Percentiles rank a stretch among this genome's conserved stretches.
phyloP scores from a whole-genome alignment of 257 asterid genomes.

The Eustoma russellianum region DNA sequence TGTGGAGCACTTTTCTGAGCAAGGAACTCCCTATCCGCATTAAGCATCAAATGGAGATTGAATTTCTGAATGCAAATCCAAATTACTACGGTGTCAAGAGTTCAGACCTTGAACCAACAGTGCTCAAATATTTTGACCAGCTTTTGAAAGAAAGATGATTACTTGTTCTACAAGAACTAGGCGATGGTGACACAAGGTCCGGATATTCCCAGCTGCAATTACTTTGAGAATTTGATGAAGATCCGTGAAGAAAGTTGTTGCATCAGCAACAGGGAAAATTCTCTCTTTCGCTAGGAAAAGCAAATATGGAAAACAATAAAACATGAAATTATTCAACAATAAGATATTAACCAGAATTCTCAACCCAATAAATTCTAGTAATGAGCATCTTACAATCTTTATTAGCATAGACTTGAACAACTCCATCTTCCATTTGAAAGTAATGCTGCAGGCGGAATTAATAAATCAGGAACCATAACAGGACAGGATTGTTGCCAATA shows the following conservation, averaged over 20 bases:
- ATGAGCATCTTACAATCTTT: conserved; percentile 52
- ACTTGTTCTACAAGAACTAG: conserved; percentile 94
- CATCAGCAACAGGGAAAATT: conserved; percentile 87
- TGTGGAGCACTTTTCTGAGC: conserved; percentile 99
- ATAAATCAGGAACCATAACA: conserved; percentile 14
- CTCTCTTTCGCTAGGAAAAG: conserved; percentile 59
- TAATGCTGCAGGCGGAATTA: conserved; percentile 55
- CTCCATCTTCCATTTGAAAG: conserved; percentile 98
- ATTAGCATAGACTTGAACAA: conserved; percentile 79
- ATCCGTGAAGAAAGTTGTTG: conserved; percentile 90
- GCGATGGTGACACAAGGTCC: conserved; percentile 91
- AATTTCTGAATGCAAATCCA: conserved; percentile 54
- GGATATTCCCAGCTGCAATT: conserved; percentile 86
- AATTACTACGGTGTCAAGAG: conserved; percentile 3
- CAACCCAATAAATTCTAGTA: background rate
- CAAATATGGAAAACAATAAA: conserved; percentile 9
- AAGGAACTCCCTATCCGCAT: conserved; percentile 94
- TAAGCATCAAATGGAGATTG: conserved; percentile 98
- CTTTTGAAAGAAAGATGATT: conserved; percentile 9
- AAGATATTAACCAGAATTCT: background rate
- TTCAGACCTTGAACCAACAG: conserved; percentile 8
- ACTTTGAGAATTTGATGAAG: conserved; percentile 92
- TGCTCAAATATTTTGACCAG: conserved; percentile 6
- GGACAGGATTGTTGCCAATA: background rate
- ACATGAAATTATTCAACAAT: background rate